Evolutionary conservation across 768 basidiomycete species (phyloP).

Genomic region (Lactifluus hygrophoroides): DNA sequence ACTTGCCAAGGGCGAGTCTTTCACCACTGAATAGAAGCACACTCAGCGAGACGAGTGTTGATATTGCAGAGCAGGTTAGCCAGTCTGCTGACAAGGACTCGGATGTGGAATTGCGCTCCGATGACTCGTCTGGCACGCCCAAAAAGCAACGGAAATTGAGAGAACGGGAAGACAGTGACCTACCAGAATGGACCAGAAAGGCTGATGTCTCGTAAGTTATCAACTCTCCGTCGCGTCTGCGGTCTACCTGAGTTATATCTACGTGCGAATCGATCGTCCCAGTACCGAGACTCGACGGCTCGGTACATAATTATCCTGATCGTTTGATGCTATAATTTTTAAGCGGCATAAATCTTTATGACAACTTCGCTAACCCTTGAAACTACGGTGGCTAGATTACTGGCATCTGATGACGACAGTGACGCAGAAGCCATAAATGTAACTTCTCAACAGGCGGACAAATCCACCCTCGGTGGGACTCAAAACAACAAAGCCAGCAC

Average conservation of each 20-base stretch:
- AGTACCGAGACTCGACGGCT: background rate
- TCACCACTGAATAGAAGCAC: background rate
- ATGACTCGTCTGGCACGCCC: slow-evolving; percentile 10
- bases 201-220: slow-evolving; percentile 15
- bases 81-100: slow-evolving; percentile 18
- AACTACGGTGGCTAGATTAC: slow-evolving; percentile 23
- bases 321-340: background rate
- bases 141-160: slow-evolving; percentile 16
- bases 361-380: background rate
- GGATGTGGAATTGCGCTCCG: slow-evolving; percentile 18
- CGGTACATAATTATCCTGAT: background rate
- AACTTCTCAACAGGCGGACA: slow-evolving; percentile 4
- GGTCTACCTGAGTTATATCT: background rate
- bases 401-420: slow-evolving; percentile 40
- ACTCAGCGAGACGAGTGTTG: background rate
- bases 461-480: slow-evolving; percentile 29
- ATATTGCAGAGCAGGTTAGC: slow-evolving; percentile 10
- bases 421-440: slow-evolving; percentile 35
- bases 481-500: slow-evolving; percentile 23
- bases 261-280: background rate
- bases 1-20: slow-evolving; percentile 43
- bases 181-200: slow-evolving; percentile 18
- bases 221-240: background rate
- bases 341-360: background rate
- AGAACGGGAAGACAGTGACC: slow-evolving; percentile 9